These are phyloP conservation scores for Penicillium sp. DNA, from an alignment of 2,329 filamentous ascomycete genomes.

Conservation along the genomic window DNA sequence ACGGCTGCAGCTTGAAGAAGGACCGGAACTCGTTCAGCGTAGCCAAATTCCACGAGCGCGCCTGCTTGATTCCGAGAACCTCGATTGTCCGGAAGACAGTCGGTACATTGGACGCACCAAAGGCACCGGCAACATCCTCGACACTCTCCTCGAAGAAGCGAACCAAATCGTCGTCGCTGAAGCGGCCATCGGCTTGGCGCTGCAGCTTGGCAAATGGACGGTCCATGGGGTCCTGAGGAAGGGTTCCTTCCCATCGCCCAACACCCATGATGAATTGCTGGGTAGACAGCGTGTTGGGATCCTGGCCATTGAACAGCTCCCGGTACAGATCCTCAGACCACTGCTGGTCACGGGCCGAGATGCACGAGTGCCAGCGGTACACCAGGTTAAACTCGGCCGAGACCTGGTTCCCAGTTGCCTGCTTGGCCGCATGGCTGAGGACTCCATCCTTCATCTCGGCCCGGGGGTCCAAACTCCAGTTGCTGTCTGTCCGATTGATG, in stretches of 20 bases:
- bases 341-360: conserved; percentile 55
- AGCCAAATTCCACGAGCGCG: conserved; percentile 55
- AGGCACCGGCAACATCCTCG: conserved; percentile 55
- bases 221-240: conserved; percentile 41
- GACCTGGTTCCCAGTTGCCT: conserved; percentile 61
- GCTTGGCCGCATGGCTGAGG: conserved; percentile 42
- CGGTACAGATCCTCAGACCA: conserved; percentile 55
- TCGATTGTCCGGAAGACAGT: conserved; percentile 56
- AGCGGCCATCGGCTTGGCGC: conserved; percentile 47
- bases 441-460: conserved; percentile 50
- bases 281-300: conserved; percentile 31
- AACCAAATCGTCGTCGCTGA: conserved; percentile 54
- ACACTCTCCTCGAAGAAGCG: conserved; percentile 53
- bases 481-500: conserved; percentile 52
- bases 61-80: conserved; percentile 57
- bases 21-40: conserved; percentile 54
- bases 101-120: conserved; percentile 56
- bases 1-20: conserved; percentile 47
- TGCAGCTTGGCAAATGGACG: conserved; percentile 48
- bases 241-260: conserved; percentile 36
- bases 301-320: conserved; percentile 40
- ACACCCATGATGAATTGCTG: conserved; percentile 38
- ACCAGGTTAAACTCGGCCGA: conserved; percentile 64
- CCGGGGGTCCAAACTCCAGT: conserved; percentile 60
- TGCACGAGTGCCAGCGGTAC: conserved; percentile 60